Evolutionary conservation across 2,329 filamentous ascomycete genomes (phyloP).

Genomic region (Triangularia setosa): DNA sequence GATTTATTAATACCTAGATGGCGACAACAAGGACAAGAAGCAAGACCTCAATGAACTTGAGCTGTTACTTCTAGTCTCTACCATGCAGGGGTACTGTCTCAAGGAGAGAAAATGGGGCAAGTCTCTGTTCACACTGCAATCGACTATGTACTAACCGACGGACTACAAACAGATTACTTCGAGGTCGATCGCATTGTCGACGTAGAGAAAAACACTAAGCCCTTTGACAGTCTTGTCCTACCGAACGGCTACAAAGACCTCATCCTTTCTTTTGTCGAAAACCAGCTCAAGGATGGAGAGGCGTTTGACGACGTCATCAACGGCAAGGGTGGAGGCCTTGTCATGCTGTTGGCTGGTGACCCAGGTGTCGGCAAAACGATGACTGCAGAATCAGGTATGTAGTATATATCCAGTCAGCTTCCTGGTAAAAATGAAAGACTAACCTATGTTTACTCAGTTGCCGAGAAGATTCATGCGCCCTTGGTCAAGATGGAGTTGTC

Average conservation of each 20-base stretch:
- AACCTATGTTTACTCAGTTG: slow-evolving; percentile 24
- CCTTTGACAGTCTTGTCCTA: slow-evolving; percentile 12
- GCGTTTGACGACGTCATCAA: slow-evolving; percentile 12
- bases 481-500: slow-evolving; percentile 49
- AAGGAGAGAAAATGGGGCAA: slow-evolving; percentile 16
- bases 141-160: background rate
- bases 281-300: slow-evolving; percentile 17
- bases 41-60: slow-evolving; percentile 17
- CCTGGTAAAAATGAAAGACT: background rate
- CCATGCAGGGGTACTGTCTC: slow-evolving; percentile 33
- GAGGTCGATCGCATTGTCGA: slow-evolving; percentile 10
- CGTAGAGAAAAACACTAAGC: slow-evolving; percentile 10
- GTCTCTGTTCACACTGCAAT: background rate
- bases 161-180: background rate
- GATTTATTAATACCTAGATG: no score
- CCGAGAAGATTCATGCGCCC: slow-evolving; percentile 36
- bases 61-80: slow-evolving; percentile 14
- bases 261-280: slow-evolving; percentile 15
- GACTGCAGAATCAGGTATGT: slow-evolving; percentile 33
- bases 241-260: slow-evolving; percentile 14
- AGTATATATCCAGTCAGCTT: background rate
- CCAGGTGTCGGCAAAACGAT: slow-evolving; percentile 38
- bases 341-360: slow-evolving; percentile 33
- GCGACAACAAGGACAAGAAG: background rate
- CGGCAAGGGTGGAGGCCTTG: slow-evolving; percentile 33